A percentile compares a stretch with the other conserved stretches of the same genome.
phyloP scores from a whole-genome alignment of 176 grass and related monocot species.

The Oryza officinalis region DNA sequence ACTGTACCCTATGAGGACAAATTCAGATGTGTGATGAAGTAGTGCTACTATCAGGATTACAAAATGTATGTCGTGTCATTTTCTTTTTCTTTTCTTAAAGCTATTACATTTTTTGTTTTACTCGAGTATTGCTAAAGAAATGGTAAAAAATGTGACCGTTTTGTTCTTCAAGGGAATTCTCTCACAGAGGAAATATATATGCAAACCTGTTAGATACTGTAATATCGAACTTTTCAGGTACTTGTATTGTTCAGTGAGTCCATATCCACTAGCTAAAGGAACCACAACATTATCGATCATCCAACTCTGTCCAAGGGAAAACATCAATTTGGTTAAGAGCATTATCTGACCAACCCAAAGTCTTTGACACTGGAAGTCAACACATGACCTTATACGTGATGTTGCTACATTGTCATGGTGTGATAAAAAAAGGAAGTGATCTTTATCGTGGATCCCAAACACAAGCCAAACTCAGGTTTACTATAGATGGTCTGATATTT shows the following conservation, averaged over 20 bases:
- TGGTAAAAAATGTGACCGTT: not conserved
- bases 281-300: constrained; percentile 86
- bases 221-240: constrained; percentile 83
- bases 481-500: not conserved
- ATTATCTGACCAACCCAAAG: not conserved
- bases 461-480: not conserved
- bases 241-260: constrained; percentile 71
- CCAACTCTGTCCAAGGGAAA: constrained; percentile 69
- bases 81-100: not conserved
- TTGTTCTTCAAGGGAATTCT: not conserved
- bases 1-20: not conserved
- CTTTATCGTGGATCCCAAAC: not conserved
- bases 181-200: not conserved
- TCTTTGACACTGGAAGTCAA: not conserved
- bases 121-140: not conserved
- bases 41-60: not conserved
- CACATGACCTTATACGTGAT: not conserved
- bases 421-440: not conserved
- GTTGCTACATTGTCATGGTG: constrained; percentile 11
- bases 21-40: not conserved
- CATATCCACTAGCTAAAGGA: constrained; percentile 70
- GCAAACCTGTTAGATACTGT: constrained; percentile 79
- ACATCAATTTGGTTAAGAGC: not conserved
- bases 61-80: not conserved
- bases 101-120: not conserved